phyloP scores from a whole-genome alignment of 1,284 basidiomycete genomes.

The Ustilago nuda region DNA sequence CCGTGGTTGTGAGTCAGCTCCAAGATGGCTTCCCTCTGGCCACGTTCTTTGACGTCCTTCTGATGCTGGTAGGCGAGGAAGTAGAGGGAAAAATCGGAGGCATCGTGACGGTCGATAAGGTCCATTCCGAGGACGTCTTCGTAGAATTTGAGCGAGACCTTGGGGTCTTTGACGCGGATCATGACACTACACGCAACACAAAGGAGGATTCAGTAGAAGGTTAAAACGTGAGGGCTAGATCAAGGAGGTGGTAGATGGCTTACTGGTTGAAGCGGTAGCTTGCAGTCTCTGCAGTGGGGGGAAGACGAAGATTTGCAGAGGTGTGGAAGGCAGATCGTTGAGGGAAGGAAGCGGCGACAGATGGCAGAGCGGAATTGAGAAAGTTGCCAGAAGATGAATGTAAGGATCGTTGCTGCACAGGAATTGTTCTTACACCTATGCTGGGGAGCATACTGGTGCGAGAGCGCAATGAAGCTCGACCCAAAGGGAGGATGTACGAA shows the following conservation, averaged over 20 bases:
- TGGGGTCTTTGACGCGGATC: constrained; percentile 89
- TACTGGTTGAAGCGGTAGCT: constrained; percentile 67
- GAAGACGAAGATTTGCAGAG: constrained; percentile 4
- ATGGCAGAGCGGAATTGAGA: constrained; percentile 6
- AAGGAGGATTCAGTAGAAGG: not conserved
- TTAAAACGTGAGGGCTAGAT: not conserved
- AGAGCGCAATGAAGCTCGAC: not conserved
- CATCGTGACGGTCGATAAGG: constrained; percentile 73
- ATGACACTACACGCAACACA: constrained; percentile 75
- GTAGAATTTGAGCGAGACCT: constrained; percentile 70
- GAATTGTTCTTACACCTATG: not conserved
- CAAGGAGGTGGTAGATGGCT: constrained; percentile 7
- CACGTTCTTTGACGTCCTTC: constrained; percentile 71
- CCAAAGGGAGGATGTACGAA: constrained; percentile 32
- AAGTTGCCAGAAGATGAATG: constrained; percentile 11
- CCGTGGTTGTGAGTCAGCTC: constrained; percentile 64
- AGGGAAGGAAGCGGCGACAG: not conserved
- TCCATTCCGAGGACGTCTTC: constrained; percentile 83
- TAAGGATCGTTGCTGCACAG: constrained; percentile 8
- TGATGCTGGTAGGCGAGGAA: constrained; percentile 83
- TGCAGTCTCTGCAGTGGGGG: constrained; percentile 55
- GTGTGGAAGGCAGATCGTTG: not conserved
- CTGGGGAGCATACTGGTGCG: not conserved
- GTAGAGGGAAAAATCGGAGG: constrained; percentile 75
- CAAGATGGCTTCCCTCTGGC: constrained; percentile 74